A percentile compares a stretch with the other conserved stretches of the same genome.
These are phyloP conservation scores for Jamesozyma gamospora DNA, from an alignment of 805 yeast genomes.

Conservation along the genomic window DNA sequence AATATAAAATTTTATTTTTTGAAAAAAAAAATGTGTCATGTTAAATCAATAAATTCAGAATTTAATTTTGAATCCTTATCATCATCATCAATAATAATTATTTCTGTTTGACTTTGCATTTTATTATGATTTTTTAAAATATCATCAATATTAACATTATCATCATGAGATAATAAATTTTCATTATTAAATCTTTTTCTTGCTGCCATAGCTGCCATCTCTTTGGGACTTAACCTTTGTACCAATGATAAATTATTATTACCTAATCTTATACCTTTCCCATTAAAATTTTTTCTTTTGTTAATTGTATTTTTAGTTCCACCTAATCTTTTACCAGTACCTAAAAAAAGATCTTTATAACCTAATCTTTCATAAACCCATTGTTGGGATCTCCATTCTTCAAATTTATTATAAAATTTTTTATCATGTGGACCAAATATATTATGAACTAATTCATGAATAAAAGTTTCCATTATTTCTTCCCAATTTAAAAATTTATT, in stretches of 20 bases:
- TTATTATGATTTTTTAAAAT: slow-evolving; percentile 4
- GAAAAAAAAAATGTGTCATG: no score
- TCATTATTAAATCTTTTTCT: slow-evolving; percentile 19
- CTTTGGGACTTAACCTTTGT: slow-evolving; percentile 14
- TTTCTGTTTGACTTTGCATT: slow-evolving; percentile 13
- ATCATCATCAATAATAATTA: slow-evolving; percentile 12
- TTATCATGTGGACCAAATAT: slow-evolving; percentile 70
- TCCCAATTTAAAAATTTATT: slow-evolving; percentile 49
- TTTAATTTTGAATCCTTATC: slow-evolving; percentile 2
- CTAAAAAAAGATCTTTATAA: slow-evolving; percentile 23
- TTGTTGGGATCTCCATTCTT: slow-evolving; percentile 46
- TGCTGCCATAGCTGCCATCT: slow-evolving; percentile 29
- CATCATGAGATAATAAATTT: slow-evolving; percentile 4
- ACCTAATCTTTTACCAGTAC: slow-evolving; percentile 17
- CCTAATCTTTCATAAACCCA: slow-evolving; percentile 27
- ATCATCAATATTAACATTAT: slow-evolving; percentile 6
- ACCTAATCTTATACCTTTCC: slow-evolving; percentile 1
- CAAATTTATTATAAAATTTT: slow-evolving; percentile 55
- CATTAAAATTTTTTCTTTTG: not conserved
- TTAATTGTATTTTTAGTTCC: not conserved
- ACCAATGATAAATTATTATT: not conserved
- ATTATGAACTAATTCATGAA: slow-evolving; percentile 85
- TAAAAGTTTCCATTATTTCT: slow-evolving; percentile 67
- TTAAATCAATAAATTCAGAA: slow-evolving; percentile 13
- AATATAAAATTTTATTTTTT: no score